Evolutionary conservation across 139 green algal genomes (phyloP), one percentile per base, ranked within the genome.

Genomic region (Chlorella sp.): DNA sequence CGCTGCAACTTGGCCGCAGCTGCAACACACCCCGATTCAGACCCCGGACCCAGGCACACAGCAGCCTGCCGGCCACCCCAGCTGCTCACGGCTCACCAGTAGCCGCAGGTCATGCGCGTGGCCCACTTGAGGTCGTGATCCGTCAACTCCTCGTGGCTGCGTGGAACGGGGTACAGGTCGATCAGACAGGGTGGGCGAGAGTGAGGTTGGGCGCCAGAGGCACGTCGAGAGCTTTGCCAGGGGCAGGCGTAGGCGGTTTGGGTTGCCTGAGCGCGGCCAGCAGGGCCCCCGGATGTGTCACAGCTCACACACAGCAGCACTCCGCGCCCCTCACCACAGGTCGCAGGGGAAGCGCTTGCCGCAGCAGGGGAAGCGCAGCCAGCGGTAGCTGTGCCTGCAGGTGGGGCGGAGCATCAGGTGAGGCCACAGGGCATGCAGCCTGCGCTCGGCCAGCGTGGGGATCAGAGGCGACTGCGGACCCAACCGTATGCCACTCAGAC

Each of bases 341-440:
- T 92, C 85, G 79, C 87, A 93, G 5, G 90, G 56, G 54, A 90
- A 93, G 72, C 90, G 78, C 70, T 68, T 54, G 73, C 93, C 93
- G 79, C 93, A 96, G 86, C 93, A 96, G 22, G 93, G 93, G 82
- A 96, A 96, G 41, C 93, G 91, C 79, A 96, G 81, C 93, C 92
- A 96, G 58, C 93, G 91, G 85, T 80, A 84, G 28, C 69, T 65
- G 77, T 83, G 77, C 77, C 77, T 82, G 76, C 76, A 82, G 7
- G 19, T 3, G 38, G 24, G 28, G 32, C 13, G 28, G 17, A 72
- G 20, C 24, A 28, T 38, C 14, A 41, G 56, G 76, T 6, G 0
- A 69, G 32, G 62, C 24, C 3, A 24, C 62, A 36, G 24, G 17
- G 62, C 22, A 24, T 69, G 62, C 62, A 36, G n/a, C n/a, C n/a